Evolutionary conservation across 352 stramenopile genomes (phyloP), one percentile per base, ranked within the genome.

Genomic region (Phytopythium litorale): DNA sequence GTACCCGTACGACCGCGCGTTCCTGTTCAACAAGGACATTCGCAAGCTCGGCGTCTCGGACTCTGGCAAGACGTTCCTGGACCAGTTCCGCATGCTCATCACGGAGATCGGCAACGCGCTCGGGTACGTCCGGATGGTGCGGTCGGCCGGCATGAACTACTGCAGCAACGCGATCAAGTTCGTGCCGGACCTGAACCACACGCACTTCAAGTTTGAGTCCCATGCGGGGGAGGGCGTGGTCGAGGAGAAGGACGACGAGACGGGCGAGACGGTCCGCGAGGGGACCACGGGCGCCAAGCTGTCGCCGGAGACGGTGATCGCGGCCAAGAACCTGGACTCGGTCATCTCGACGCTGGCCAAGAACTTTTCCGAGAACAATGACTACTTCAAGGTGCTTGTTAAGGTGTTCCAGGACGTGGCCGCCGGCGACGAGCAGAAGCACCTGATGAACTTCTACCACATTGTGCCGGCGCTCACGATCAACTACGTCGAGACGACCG

Each of bases 101-200:
- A 97, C 90, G 2, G 88, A 97, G 60, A 97, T 98, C 48, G 92
- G 92, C 23, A 98, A 98, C 71, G 91, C 92, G 0, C 74, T 98
- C 8, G 92, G 91, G 11, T 98, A 97, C 58, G 92, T 98, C 19
- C 88, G 92, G 32, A 98, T 98, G 91, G 89, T 98, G 50, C 88
- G 92, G 16, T 94, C 82, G 1, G 92, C 92, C 8, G 89, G 88
- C 11, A 96, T 97, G 88, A 96, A 93, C 62, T 97, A 94, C 64
- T 96, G 90, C 72, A 96, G 87, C 66, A 96, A 97, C 56, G 90
- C 91, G 4, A 96, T 97, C 60, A 93, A 97, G 64, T 97, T 97
- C 64, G 84, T 98, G 11, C 92, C 91, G 3, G 88, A 97, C 60
- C 64, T 98, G 46, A 94, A 97, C 60, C 84, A 91, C 51, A 86